Conservation (phyloP, 2,329 filamentous ascomycete genomes). For the Leptosphaerulina australis region DNA sequence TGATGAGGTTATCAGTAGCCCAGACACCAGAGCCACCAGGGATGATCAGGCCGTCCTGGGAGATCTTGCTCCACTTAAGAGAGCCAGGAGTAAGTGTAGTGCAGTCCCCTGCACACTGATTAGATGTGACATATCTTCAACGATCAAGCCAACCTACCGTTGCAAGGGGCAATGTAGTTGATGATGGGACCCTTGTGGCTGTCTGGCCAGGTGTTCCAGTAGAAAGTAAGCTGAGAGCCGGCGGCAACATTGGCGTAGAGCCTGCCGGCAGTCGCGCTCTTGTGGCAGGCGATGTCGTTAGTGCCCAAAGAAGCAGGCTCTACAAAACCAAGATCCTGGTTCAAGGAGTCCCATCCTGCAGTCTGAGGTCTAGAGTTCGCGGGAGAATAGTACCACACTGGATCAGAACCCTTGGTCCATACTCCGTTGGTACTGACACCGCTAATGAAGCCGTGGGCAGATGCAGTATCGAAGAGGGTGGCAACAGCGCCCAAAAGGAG, state of each 20-base stretch:
- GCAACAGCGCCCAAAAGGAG: conserved; percentile 28
- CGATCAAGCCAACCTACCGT: conserved; percentile 24
- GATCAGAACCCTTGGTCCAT: conserved; percentile 40
- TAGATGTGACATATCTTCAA: neutral
- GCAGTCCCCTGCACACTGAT: conserved; percentile 35
- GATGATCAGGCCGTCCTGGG: conserved; percentile 35
- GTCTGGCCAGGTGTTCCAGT: conserved; percentile 47
- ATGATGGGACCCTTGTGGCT: conserved; percentile 48
- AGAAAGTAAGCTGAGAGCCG: conserved; percentile 42
- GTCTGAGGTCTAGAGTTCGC: conserved; percentile 34
- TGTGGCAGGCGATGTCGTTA: conserved; percentile 49
- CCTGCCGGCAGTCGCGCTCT: conserved; percentile 43
- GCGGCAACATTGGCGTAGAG: conserved; percentile 44
- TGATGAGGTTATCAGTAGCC: conserved; percentile 45
- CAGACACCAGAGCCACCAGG: conserved; percentile 34
- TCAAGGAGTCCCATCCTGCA: conserved; percentile 45
- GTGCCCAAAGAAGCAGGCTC: conserved; percentile 34
- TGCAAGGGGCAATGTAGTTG: conserved; percentile 48
- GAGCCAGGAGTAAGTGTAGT: conserved; percentile 31
- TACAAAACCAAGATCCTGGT: conserved; percentile 49
- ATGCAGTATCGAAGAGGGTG: conserved; percentile 28
- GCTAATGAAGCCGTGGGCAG: conserved; percentile 43
- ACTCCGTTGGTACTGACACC: conserved; percentile 31
- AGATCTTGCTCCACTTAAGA: conserved; percentile 47
- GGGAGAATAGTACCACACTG: conserved; percentile 41